Conservation (phyloP, 805 yeast species). For the Cyberlindnera amylophila region DNA sequence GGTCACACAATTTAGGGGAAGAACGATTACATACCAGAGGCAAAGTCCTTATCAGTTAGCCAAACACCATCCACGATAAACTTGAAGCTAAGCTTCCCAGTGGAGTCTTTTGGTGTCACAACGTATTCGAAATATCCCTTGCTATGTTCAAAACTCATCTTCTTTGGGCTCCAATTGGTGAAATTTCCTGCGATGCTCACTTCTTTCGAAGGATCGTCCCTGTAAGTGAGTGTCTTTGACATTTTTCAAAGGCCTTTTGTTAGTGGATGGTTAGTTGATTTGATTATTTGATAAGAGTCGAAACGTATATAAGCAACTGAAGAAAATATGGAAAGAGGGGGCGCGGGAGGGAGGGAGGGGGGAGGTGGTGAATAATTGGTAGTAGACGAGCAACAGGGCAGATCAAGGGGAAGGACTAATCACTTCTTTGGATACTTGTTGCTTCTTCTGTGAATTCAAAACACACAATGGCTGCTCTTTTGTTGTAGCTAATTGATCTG, state of each 20-base stretch:
- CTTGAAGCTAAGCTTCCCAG: constrained; percentile 25
- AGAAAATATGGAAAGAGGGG: too few relatives aligned
- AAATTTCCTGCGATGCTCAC: constrained; percentile 38
- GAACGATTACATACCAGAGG: constrained; percentile 18
- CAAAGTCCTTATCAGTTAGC: constrained; percentile 19
- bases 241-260: neutral
- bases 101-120: constrained; percentile 12
- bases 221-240: constrained; percentile 13
- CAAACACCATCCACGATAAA: constrained; percentile 24
- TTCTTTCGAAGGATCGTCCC: constrained; percentile 10
- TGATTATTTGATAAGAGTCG: too few relatives aligned
- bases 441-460: too few relatives aligned
- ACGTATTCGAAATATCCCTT: constrained; percentile 12
- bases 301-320: too few relatives aligned
- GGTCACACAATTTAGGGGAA: neutral
- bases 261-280: too few relatives aligned
- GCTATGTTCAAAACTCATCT: constrained; percentile 9
- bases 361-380: too few relatives aligned
- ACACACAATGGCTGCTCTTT: too few relatives aligned
- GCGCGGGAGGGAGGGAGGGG: too few relatives aligned
- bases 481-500: too few relatives aligned
- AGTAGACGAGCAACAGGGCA: too few relatives aligned
- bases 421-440: too few relatives aligned
- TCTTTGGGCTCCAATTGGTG: constrained; percentile 30
- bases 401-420: too few relatives aligned